Conservation (phyloP, 164 flowering plant species). For the Malania oleifera region DNA sequence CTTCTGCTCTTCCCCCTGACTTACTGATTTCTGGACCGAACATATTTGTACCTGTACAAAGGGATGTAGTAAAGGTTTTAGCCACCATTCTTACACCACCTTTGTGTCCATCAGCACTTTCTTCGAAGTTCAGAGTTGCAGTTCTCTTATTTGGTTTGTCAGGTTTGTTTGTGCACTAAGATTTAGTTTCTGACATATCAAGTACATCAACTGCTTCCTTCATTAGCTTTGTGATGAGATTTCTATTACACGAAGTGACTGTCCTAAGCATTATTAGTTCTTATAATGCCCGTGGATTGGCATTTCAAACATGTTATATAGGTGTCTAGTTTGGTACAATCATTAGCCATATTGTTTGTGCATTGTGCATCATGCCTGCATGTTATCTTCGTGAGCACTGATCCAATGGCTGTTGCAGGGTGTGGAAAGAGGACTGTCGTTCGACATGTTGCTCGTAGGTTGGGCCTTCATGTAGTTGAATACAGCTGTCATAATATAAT, state of each 20-base stretch:
- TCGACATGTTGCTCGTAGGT: conserved; percentile 61
- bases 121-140: conserved; percentile 75
- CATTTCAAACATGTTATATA: neutral
- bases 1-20: conserved; percentile 75
- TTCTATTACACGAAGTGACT: neutral
- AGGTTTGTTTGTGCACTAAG: conserved; percentile 38
- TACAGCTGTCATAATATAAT: conserved; percentile 67
- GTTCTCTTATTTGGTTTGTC: conserved; percentile 65
- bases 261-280: neutral
- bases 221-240: neutral
- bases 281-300: neutral
- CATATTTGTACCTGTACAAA: conserved; percentile 48
- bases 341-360: no score
- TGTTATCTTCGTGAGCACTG: conserved; percentile 4
- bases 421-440: conserved; percentile 87
- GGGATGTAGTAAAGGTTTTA: conserved; percentile 50
- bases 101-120: conserved; percentile 74
- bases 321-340: neutral
- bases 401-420: conserved; percentile 41
- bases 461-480: conserved; percentile 89
- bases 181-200: neutral
- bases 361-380: neutral
- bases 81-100: conserved; percentile 70
- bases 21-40: conserved; percentile 32
- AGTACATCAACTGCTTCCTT: neutral